Percentiles rank a stretch among this genome's conserved stretches.
These are phyloP conservation scores for Candida andamanensis DNA, from an alignment of 805 yeast species.

Conservation along the genomic window DNA sequence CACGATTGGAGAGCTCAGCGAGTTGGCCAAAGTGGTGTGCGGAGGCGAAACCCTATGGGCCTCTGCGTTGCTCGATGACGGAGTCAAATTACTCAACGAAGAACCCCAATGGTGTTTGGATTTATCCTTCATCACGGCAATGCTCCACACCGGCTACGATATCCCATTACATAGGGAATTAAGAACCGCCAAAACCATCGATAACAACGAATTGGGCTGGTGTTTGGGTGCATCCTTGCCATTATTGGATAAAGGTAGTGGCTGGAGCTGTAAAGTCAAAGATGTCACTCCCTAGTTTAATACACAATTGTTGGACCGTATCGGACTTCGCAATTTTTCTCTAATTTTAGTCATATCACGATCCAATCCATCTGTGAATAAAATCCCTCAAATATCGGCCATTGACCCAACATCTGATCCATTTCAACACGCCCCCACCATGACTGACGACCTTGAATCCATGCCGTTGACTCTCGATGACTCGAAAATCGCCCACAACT, in stretches of 20 bases:
- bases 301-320: too few relatives aligned
- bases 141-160: slow-evolving; percentile 95
- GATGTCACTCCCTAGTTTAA: too few relatives aligned
- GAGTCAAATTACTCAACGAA: slow-evolving; percentile 57
- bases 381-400: too few relatives aligned
- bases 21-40: slow-evolving; percentile 80
- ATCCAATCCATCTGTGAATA: too few relatives aligned
- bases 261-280: slow-evolving; percentile 63
- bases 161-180: slow-evolving; percentile 87
- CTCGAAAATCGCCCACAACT: too few relatives aligned
- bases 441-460: too few relatives aligned
- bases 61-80: slow-evolving; percentile 60
- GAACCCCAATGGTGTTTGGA: slow-evolving; percentile 96
- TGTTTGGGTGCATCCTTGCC: slow-evolving; percentile 97
- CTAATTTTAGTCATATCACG: too few relatives aligned
- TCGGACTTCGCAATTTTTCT: too few relatives aligned
- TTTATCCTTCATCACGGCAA: slow-evolving; percentile 80
- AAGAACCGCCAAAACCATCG: slow-evolving; percentile 86
- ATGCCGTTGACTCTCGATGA: too few relatives aligned
- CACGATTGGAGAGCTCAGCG: slow-evolving; percentile 77
- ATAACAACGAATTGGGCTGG: slow-evolving; percentile 94
- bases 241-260: slow-evolving; percentile 58
- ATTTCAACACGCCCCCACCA: too few relatives aligned
- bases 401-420: too few relatives aligned
- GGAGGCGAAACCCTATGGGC: slow-evolving; percentile 76